Evolutionary conservation across 148 eudicot species (phyloP).

Genomic region (Arbutus unedo): DNA sequence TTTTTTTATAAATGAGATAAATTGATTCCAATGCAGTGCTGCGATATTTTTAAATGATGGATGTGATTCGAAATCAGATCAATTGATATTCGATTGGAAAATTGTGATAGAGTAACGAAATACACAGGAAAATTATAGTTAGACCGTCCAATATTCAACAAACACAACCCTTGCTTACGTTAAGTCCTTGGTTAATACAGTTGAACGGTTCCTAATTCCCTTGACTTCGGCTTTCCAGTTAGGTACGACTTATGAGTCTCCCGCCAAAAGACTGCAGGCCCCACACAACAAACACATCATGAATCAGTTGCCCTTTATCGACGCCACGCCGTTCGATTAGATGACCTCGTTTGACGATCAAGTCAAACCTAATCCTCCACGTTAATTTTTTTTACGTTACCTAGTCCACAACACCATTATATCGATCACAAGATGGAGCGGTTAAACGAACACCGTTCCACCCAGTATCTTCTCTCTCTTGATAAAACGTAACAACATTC

Average conservation of each 20-base stretch:
- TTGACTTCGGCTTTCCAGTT: slow-evolving; percentile 10
- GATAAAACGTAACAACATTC: slow-evolving; percentile 10
- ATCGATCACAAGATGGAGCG: slow-evolving; percentile 48
- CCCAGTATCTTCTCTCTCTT: neutral
- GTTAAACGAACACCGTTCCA: slow-evolving; percentile 39
- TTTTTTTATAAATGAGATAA: too few species aligned
- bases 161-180: neutral
- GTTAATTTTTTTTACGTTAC: slow-evolving; percentile 16
- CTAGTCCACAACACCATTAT: slow-evolving; percentile 55
- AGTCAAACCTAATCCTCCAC: neutral
- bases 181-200: slow-evolving; percentile 7
- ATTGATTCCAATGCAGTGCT: too few species aligned
- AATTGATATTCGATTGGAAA: too few species aligned
- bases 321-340: neutral
- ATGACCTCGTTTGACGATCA: neutral
- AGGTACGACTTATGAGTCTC: slow-evolving; percentile 23
- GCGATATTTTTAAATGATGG: too few species aligned
- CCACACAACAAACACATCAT: neutral
- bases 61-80: too few species aligned
- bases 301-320: neutral
- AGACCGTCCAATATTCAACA: neutral
- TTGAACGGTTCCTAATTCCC: slow-evolving; percentile 32
- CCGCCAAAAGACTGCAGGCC: neutral
- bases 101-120: neutral
- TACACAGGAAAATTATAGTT: neutral